Evolutionary conservation across 2,329 filamentous ascomycete genomes (phyloP), one percentile per base, ranked within the genome.

Genomic region (Triangularia setosa): DNA sequence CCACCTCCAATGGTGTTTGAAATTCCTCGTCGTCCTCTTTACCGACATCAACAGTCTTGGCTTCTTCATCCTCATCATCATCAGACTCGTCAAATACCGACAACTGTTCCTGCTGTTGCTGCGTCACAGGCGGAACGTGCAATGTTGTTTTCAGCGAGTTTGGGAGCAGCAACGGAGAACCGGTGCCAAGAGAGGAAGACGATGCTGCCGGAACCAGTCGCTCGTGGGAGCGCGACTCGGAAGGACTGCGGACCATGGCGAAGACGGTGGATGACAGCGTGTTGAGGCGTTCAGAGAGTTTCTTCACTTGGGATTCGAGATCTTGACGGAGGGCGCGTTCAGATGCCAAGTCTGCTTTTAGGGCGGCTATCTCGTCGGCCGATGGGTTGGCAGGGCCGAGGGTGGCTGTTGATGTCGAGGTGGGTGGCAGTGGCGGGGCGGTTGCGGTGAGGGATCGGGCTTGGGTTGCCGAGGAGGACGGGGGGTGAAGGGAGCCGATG

Each of bases 301-400:
- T 81, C 63, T 78, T 81, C 30, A 89, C 84, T 64, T 87, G 80
- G 1, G 77, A 75, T 72, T 88, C 87, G 4, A 89, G 79, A 3
- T 80, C 77, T 63, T 81, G 78, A 4, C 87, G 80, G 4, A 83
- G 83, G 0, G 79, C 79, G 25, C 85, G 84, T 72, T 89, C 87
- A 1, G 79, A 78, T 63, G 86, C 79, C 25, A 89, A 77, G 62
- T 88, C 78, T 16, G 80, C 77, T n/a, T 60, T 53, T 28, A 69
- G 65, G n/a, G 64, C 54, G 2, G 57, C 8, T 1, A 60, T 59
- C 14, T 52, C 56, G 1, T 56, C 61, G 73, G 6, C 70, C 8
- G 27, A 8, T 61, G 2, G 68, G 69, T 12, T 77, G 75, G 35
- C 73, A 1, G 18, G 75, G 3, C 75, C 70, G 4, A 82, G 64